Evolutionary conservation across 345 rosid species (phyloP), one percentile per base, ranked within the genome.

Genomic region (Eucalyptus tenuipes): DNA sequence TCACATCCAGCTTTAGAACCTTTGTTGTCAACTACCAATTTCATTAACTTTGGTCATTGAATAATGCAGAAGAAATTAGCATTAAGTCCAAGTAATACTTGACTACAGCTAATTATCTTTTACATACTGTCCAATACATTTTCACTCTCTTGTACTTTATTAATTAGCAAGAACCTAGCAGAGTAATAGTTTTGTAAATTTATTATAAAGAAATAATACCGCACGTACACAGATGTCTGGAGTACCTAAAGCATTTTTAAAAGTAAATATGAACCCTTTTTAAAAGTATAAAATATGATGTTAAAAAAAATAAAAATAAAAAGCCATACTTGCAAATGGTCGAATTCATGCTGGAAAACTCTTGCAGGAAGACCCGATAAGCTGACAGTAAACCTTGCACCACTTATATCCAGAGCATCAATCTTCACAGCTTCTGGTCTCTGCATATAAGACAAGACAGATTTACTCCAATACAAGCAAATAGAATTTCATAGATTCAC

Each of bases 281-380:
- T 31, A 49, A 31, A 33, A n/a, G 37, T 29, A 47, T 40, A 47
- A 12, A 12, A 8, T 31, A 33, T 45, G 15, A 50, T 68, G 50
- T n/a, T 68, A 86, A 88, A 86, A 55, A 20, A 47, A 52, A 50
- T 11, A 88, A 86, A 55, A 52, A 18, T 18, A 18, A 87, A 90
- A 86, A 92, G 64, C 45, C 82, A 52, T 85, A 98, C 99, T 98
- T 95, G 94, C 79, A 98, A 90, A 92, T 98, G 99, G 89, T 98
- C 99, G 82, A 94, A 98, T 92, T 98, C 99, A 88, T 97, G 99
- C 90, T 97, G 99, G 91, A 98, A 98, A 90, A 97, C 94, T 85
- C 99, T 92, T 88, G 97, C 97, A 85, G 96, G 95, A 92, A 98
- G 95, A 90, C 92, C 98, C 3, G 98, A 94, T 88, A 97, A 92